Evolutionary conservation across 805 yeast species (phyloP), one percentile per base, ranked within the genome.

Genomic region (Kluyveromyces nonfermentans): DNA sequence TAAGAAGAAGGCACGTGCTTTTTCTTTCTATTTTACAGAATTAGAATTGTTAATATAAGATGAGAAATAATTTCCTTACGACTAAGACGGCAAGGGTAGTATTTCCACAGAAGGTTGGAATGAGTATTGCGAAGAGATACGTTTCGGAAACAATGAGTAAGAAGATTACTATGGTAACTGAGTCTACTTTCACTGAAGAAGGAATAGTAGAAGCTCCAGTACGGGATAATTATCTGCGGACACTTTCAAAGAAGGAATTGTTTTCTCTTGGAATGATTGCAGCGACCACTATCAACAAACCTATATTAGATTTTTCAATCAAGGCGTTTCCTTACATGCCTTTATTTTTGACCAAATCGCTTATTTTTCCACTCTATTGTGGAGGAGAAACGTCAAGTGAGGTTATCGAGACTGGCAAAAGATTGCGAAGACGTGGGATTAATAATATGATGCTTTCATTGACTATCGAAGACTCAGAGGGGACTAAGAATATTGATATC

Each of bases 361-460:
- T 87, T 49, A 85, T 89, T 15, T 88, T 85, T 61, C 82, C 82
- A 47, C 73, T 85, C 48, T 89, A 90, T 67, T 83, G 94, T 60
- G 97, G 97, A 33, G 97, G 97, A 45, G 90, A 85, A 54, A 77
- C 75, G 47, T 73, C 82, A 44, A 63, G 64, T 9, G 84, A 88
- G 50, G 93, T 89, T 12, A 69, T 77, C 43, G 61, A 69, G 44
- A 83, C 95, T 4, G 95, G 95, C 42, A 67, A 71, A 44, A 69
- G 77, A 46, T 71, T 89, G 51, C 70, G 77, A 43, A 62, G 73
- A 41, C 73, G 95, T 48, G 95, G 95, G 8, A 84, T 88, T 57
- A 78, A 85, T 52, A 90, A 89, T 69, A 86, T 89, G 95, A 87
- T 89, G 95, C 69, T 89, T n/a, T 82, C 94, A 1, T 77, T 87